These are phyloP conservation scores for Lactifluus echinatus DNA, from an alignment of 768 basidiomycete genomes.

Conservation along the genomic window DNA sequence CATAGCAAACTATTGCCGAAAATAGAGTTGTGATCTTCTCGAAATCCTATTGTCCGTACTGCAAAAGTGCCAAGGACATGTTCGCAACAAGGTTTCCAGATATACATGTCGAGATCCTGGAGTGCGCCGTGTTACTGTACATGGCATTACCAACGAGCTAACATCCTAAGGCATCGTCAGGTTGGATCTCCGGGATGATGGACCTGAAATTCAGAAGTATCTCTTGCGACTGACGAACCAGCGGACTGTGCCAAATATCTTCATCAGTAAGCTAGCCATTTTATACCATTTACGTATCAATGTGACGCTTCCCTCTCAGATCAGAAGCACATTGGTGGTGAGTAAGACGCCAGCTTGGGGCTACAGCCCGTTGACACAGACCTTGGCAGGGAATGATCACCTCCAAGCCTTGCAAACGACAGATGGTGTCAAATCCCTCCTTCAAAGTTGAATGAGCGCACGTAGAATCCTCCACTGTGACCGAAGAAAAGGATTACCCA, in stretches of 20 bases:
- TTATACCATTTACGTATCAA: background rate
- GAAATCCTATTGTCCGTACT: conserved; percentile 36
- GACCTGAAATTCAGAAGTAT: conserved; percentile 55
- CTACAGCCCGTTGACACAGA: background rate
- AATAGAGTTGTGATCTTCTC: conserved; percentile 35
- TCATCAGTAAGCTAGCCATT: conserved; percentile 45
- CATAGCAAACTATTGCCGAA: conserved; percentile 28
- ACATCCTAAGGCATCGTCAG: conserved; percentile 27
- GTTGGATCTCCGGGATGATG: conserved; percentile 52
- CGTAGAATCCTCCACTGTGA: background rate
- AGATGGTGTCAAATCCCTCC: conserved; percentile 12
- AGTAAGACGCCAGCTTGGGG: conserved; percentile 6
- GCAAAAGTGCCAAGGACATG: conserved; percentile 33
- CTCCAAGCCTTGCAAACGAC: conserved; percentile 13
- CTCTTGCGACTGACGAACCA: conserved; percentile 55
- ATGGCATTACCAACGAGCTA: background rate
- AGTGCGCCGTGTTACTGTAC: conserved; percentile 25
- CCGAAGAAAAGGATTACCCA: background rate
- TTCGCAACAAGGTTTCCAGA: conserved; percentile 28
- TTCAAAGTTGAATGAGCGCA: background rate
- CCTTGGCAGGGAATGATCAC: conserved; percentile 13
- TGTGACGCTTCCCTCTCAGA: conserved; percentile 27
- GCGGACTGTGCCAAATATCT: conserved; percentile 68
- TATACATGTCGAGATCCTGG: conserved; percentile 27
- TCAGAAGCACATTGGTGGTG: conserved; percentile 49